Percentiles rank a stretch among this genome's conserved stretches.
Evolutionary conservation across 352 stramenopile genomes (phyloP).

Genomic region (Phytophthora uliginosa): DNA sequence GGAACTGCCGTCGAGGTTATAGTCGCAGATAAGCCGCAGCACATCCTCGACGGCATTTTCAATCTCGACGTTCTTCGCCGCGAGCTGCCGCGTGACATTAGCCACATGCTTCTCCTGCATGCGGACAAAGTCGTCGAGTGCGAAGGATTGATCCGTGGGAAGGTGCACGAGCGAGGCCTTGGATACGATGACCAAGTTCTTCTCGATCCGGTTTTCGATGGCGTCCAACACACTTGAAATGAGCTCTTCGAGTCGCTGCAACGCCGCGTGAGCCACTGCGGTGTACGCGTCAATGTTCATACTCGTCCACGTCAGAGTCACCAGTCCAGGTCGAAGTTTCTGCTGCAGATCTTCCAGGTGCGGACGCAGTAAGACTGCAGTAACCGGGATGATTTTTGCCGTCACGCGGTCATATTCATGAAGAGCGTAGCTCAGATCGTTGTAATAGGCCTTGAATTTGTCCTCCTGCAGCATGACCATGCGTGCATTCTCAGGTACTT

Average conservation of each 20-base stretch:
- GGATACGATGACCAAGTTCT: constrained; percentile 86
- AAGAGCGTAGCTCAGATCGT: constrained; percentile 84
- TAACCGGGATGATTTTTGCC: constrained; percentile 81
- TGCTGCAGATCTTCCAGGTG: constrained; percentile 83
- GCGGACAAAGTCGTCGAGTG: constrained; percentile 89
- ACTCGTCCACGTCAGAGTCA: constrained; percentile 92
- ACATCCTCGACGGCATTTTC: constrained; percentile 90
- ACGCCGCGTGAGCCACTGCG: constrained; percentile 59
- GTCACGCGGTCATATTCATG: constrained; percentile 86
- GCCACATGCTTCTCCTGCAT: constrained; percentile 86
- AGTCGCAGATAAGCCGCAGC: constrained; percentile 72
- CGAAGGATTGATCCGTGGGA: constrained; percentile 84
- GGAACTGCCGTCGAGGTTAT: constrained; percentile 59
- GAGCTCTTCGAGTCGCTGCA: constrained; percentile 84
- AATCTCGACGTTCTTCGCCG: constrained; percentile 88
- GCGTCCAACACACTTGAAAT: constrained; percentile 87
- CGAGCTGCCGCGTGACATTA: constrained; percentile 65
- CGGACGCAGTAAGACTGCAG: constrained; percentile 58
- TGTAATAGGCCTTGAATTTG: constrained; percentile 91
- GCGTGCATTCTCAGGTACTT: constrained; percentile 84
- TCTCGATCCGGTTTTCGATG: constrained; percentile 88
- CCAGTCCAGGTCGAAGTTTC: constrained; percentile 80
- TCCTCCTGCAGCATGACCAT: constrained; percentile 91
- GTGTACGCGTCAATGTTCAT: constrained; percentile 93
- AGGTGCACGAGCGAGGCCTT: constrained; percentile 84